Base-by-base conservation (phyloP, 805 yeast species). In the Candida golubevii region DNA sequence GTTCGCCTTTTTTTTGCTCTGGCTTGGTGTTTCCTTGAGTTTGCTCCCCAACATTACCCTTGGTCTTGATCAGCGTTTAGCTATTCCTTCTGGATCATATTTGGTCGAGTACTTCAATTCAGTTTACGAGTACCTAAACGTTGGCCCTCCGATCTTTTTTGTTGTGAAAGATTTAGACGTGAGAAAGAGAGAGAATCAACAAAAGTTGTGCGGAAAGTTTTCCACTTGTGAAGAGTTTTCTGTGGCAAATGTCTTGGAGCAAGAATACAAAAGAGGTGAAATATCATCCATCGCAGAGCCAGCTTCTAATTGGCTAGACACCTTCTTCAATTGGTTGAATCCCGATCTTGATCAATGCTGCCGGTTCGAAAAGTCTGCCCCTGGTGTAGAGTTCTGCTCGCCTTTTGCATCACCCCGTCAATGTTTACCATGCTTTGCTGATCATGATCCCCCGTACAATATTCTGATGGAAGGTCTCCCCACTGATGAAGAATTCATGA, bases 91-190 rank as follows among this genome's bases (percentile, higher is more conserved):
- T 2, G 89, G 78, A 42, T 90, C 97, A 0, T 88, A 89, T 57
- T 64, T 93, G 57, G 81, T 89, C 33, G 76, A 79, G 42, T 93
- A 91, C 62, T 91, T 87, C 66, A 70, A 83, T 51, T 88, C 90
- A 42, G 71, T 89, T 3, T 85, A 83, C 59, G 63, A 73, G 1
- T 85, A 82, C 58, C 70, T 91, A 48, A 82, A 84, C 47, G 85
- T 85, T 7, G 99, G 98, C 0, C 96, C 99, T 1, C 99, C 99
- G 0, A 75, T 87, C 1, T 93, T 85, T 58, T 85, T 89, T 62
- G 88, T 93, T 23, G 80, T 87, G n/a, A 77, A 79, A 36, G 81
- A 78, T 41, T 58, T 80, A 38, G 83, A 87, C 55, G 72, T 85
- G 6, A 86, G 91, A 0, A 45, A 62, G 11, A 67, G 86, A 38